Evolutionary conservation across 768 basidiomycete species (phyloP), one percentile per base, ranked within the genome.

Genomic region (Sutorius australiensis): DNA sequence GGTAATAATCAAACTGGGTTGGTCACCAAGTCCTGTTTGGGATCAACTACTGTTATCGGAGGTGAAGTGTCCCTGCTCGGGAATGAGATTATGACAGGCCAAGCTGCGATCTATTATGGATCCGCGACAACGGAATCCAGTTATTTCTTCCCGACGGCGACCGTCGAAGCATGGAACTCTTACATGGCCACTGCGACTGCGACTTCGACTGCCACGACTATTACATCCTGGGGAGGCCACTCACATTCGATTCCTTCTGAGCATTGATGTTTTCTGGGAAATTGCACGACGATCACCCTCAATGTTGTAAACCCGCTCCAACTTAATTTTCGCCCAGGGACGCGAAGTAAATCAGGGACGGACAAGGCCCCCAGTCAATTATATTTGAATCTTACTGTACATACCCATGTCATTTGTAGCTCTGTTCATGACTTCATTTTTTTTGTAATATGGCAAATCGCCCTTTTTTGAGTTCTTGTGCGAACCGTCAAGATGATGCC

Each of bases 1-100:
- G 86, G 87, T 3, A 72, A 67, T 51, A 85, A 86, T 63, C 55
- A 70, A 39, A 82, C 81, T 0, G 87, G 86, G 0, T 71, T 80
- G 9, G 80, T 87, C 36, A 71, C 65, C 16, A 68, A 63, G 9
- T 63, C 58, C 1, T 49, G 46, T 44, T 65, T 60, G 1, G 69
- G 66, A 21, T 5, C 40, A 3, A 61, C 59, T 24, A 56, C 59
- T 2, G 77, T 78, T 8, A 55, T 76, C 6, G 79, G 77, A 21
- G 86, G 85, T 2, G 79, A 81, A 59, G 68, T 75, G 56, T 46
- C 77, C 2, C 67, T 73, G 0, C 67, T 84, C 9, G 73, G 71
- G 14, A 72, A 61, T 16, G 76, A 79, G 56, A 67, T 80, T 41
- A 62, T 87, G 43, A 78, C 76, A 3, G 83, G 83, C 10, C 72